Conservation (phyloP, 257 asterid species). For the Rauvolfia tetraphylla region DNA sequence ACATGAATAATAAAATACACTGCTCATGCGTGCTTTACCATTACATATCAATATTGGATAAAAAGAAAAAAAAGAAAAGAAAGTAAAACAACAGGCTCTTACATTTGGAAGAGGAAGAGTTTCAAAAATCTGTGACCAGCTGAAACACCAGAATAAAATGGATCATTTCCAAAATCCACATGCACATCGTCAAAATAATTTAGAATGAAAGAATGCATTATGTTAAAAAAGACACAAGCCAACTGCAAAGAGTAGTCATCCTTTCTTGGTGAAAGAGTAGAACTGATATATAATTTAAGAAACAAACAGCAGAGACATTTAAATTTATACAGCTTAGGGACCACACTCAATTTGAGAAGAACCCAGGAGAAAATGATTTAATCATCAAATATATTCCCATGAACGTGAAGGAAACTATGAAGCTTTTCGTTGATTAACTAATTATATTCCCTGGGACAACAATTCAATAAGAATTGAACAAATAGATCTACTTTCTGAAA, state of each 20-base stretch:
- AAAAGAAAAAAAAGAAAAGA: background rate
- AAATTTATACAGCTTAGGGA: constrained; percentile 26
- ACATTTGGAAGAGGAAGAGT: constrained; percentile 69
- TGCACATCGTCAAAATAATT: background rate
- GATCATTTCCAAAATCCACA: constrained; percentile 13
- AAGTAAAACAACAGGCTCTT: constrained; percentile 17
- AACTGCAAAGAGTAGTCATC: constrained; percentile 8
- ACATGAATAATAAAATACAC: no score
- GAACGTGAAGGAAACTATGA: background rate
- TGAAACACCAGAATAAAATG: constrained; percentile 26
- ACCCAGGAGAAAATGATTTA: constrained; percentile 10
- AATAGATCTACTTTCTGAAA: constrained; percentile 13
- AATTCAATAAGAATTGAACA: constrained; percentile 7
- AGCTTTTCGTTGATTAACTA: background rate
- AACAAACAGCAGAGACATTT: background rate
- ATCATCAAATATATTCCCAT: constrained; percentile 9
- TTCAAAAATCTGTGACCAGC: constrained; percentile 77
- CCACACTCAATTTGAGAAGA: constrained; percentile 21
- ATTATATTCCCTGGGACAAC: background rate
- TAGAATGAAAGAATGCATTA: background rate
- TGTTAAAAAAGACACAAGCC: background rate
- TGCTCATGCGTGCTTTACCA: background rate
- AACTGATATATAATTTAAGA: background rate
- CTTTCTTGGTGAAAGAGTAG: background rate
- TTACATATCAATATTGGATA: background rate